Percentiles rank a stretch among this genome's conserved stretches.
Evolutionary conservation across 1,284 basidiomycete genomes (phyloP).

Genomic region (Blastosporella zonata): DNA sequence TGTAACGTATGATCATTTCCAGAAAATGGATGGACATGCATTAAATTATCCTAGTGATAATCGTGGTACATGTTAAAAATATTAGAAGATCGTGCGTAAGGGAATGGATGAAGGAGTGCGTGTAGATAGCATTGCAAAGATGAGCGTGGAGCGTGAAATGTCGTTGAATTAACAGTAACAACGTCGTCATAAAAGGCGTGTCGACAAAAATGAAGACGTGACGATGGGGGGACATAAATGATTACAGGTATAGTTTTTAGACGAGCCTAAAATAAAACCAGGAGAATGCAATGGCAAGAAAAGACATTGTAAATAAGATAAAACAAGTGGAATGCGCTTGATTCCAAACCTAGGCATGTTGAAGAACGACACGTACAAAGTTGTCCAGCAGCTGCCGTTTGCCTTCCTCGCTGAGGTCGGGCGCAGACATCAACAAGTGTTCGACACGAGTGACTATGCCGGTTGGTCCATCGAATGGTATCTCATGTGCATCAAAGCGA

Average conservation of each 20-base stretch:
- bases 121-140: constrained; percentile 20
- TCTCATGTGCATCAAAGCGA: constrained; percentile 69
- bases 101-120: constrained; percentile 13
- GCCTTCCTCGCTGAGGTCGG: constrained; percentile 45
- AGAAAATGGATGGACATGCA: constrained; percentile 13
- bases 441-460: constrained; percentile 65
- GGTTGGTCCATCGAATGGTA: constrained; percentile 68
- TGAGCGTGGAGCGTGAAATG: constrained; percentile 11
- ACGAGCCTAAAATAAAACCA: constrained; percentile 7
- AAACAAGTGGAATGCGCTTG: neutral
- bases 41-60: constrained; percentile 19
- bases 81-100: constrained; percentile 17
- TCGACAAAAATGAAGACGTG: neutral
- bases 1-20: constrained; percentile 9
- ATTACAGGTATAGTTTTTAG: constrained; percentile 7
- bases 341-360: constrained; percentile 40
- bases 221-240: neutral
- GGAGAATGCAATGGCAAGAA: constrained; percentile 1
- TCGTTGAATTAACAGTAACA: constrained; percentile 1
- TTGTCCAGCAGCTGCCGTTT: constrained; percentile 56
- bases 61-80: constrained; percentile 19
- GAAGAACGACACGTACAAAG: constrained; percentile 61
- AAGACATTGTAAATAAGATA: neutral
- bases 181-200: constrained; percentile 6
- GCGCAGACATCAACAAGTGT: constrained; percentile 50